A percentile compares a stretch with the other conserved stretches of the same genome.
phyloP scores from a whole-genome alignment of 2,329 filamentous ascomycete genomes.

The Dactylellina cionopaga region DNA sequence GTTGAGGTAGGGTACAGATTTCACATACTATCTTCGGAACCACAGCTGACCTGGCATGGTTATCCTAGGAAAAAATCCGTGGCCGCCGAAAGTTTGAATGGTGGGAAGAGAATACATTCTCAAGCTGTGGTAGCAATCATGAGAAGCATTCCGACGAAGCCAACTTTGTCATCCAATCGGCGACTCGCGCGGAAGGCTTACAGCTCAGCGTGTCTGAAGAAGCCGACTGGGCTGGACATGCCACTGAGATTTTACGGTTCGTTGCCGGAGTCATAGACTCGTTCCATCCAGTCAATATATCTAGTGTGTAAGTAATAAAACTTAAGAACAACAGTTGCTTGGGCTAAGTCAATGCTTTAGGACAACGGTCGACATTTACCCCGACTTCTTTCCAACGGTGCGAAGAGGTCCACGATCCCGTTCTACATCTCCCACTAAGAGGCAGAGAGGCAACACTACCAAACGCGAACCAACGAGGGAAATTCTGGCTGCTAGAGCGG shows the following conservation, averaged over 20 bases:
- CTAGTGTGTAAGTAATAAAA: conserved; percentile 5
- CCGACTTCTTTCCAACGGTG: conserved; percentile 1
- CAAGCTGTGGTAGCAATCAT: background rate
- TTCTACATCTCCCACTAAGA: background rate
- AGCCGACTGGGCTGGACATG: conserved; percentile 9
- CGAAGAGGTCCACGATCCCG: background rate
- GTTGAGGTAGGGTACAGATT: background rate
- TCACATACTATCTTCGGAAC: background rate
- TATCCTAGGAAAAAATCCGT: conserved; percentile 1
- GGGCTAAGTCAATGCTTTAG: conserved; percentile 3
- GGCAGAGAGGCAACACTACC: background rate
- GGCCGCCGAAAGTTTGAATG: conserved; percentile 7
- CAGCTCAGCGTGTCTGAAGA: background rate
- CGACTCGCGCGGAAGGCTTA: background rate
- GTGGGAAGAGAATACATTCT: background rate
- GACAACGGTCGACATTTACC: conserved; percentile 2
- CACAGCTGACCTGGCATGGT: background rate
- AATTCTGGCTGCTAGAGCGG: background rate
- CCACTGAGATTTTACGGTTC: conserved; percentile 1
- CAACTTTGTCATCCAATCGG: conserved; percentile 2
- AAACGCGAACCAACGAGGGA: background rate
- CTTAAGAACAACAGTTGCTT: background rate
- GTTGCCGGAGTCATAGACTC: background rate
- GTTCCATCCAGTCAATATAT: background rate
- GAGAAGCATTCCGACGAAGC: background rate